Base-by-base conservation (phyloP, 106 monocot species). In the Ottelia alismoides region DNA sequence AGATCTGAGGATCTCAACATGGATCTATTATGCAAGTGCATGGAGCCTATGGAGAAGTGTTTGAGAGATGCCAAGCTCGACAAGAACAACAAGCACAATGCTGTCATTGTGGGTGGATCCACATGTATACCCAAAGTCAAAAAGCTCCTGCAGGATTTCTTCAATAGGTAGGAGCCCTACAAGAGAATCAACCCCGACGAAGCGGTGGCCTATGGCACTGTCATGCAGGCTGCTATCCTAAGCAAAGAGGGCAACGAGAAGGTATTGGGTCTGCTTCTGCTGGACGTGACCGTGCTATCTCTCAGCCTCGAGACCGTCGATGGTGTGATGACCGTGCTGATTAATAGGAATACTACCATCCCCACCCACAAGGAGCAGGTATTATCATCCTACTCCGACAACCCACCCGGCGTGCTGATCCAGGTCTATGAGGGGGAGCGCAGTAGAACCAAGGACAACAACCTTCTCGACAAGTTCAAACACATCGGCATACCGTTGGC, bases 301-400 rank as follows among this genome's bases (percentile, higher is more conserved):
- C n/a, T n/a, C n/a, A n/a, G n/a, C n/a, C n/a, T n/a, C n/a, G n/a
- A n/a, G n/a, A n/a, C n/a, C n/a, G n/a, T n/a, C n/a, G n/a, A n/a
- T n/a, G n/a, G n/a, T n/a, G n/a, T n/a, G n/a, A n/a, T n/a, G n/a
- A n/a, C n/a, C n/a, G n/a, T n/a, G n/a, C n/a, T n/a, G n/a, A n/a
- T n/a, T n/a, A 72, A 75, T 2, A 47, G 81, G 45, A 81, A 76
- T 56, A 81, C 81, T 47, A 76, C 81, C 28, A 72, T 81, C 14
- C 81, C 81, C 3, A 72, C 81, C 45, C 72, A 72, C 49, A 81
- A 81, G 61, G 76, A 81, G 64, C 76, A 81, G 55, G 61, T 72
- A 27, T 81, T 81, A 68, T 72, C 72, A 17, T 76, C 81, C 20
- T 72, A 72, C 61, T 51, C 67, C 14, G 80, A 80, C 51, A 71